Conservation (phyloP, 192 early-diverging fungal species). For the Backusella tarrabulga region DNA sequence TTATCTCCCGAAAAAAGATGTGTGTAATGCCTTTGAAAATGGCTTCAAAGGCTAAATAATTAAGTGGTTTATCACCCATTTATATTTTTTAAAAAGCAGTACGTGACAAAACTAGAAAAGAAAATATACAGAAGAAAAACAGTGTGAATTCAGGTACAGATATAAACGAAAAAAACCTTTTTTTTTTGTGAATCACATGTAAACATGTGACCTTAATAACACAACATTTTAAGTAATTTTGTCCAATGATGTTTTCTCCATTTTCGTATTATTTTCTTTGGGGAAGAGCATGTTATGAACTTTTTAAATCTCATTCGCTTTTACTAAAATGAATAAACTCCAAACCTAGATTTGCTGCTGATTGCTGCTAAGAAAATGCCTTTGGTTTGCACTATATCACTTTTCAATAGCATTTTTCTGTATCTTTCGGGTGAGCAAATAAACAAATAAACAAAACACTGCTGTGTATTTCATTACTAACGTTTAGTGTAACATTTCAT, state of each 20-base stretch:
- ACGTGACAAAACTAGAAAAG: not conserved
- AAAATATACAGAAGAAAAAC: not conserved
- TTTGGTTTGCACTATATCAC: not conserved
- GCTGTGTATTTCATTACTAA: not conserved
- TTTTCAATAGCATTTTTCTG: not conserved
- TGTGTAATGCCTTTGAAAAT: slow-evolving; percentile 65
- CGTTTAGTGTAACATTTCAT: not conserved
- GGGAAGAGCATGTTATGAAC: not conserved
- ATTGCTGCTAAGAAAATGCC: not conserved
- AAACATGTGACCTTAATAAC: slow-evolving; percentile 2
- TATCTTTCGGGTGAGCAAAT: not conserved
- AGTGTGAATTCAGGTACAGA: not conserved
- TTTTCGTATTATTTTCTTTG: not conserved
- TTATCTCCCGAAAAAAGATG: slow-evolving; percentile 90
- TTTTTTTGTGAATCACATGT: not conserved
- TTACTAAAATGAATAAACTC: not conserved
- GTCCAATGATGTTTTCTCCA: not conserved
- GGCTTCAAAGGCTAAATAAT: slow-evolving; percentile 42
- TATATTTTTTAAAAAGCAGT: not conserved
- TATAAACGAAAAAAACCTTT: not conserved
- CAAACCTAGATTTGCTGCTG: not conserved
- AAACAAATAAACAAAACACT: not conserved
- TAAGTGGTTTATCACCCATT: slow-evolving; percentile 8
- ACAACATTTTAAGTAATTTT: not conserved
- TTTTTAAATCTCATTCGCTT: not conserved